phyloP scores from a whole-genome alignment of 768 basidiomycete genomes.

The Cubamyces sp. region DNA sequence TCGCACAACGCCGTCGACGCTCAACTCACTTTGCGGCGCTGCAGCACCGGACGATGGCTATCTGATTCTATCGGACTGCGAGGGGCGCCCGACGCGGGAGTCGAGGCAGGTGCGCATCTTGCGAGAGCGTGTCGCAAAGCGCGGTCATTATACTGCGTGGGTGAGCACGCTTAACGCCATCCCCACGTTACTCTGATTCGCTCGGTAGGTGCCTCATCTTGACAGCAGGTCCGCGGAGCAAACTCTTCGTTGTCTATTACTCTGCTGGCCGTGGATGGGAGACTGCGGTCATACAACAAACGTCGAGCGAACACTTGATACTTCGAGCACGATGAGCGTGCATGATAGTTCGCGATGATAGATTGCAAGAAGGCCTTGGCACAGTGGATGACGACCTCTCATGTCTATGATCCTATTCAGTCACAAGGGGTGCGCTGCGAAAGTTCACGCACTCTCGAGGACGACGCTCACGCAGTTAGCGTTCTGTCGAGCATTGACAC shows the following conservation, averaged over 20 bases:
- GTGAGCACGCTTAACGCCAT: background rate
- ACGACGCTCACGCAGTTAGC: background rate
- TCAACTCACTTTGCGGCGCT: no score
- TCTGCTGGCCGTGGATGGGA: background rate
- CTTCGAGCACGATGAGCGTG: background rate
- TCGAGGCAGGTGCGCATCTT: background rate
- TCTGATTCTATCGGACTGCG: background rate
- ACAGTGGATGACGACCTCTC: background rate
- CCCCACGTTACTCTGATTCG: conserved; percentile 9
- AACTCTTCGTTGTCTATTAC: background rate
- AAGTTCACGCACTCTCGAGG: conserved; percentile 4
- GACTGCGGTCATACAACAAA: conserved; percentile 3
- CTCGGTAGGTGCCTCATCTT: background rate
- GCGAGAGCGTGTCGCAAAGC: background rate
- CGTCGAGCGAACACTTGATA: background rate
- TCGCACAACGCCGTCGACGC: no score
- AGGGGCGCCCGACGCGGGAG: background rate
- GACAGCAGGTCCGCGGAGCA: conserved; percentile 9
- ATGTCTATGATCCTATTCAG: no score
- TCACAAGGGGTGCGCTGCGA: background rate
- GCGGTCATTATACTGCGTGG: conserved; percentile 10
- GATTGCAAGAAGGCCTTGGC: background rate
- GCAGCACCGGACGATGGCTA: no score
- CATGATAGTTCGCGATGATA: background rate
- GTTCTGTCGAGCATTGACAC: background rate